These are phyloP conservation scores for Cladosporium phlei DNA, from an alignment of 2,329 filamentous ascomycete species.

Conservation along the genomic window DNA sequence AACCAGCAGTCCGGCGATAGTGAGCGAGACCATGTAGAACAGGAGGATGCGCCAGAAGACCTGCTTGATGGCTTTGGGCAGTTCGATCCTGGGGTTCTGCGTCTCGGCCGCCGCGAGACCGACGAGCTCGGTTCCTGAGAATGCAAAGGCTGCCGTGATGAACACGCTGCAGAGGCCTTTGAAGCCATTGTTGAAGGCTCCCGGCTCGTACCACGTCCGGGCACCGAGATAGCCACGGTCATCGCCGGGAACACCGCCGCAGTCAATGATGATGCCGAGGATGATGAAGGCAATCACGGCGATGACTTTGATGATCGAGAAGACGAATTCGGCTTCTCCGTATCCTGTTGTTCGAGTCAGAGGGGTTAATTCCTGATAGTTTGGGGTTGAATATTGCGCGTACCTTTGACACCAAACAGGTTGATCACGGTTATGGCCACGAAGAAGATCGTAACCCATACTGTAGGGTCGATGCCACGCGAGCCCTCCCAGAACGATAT, in stretches of 20 bases:
- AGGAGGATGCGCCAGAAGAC: constrained; percentile 29
- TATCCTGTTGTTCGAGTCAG: constrained; percentile 16
- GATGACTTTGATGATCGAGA: constrained; percentile 25
- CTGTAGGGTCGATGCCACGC: constrained; percentile 55
- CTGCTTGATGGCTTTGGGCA: constrained; percentile 29
- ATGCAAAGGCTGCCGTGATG: constrained; percentile 59
- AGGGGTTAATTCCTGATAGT: constrained; percentile 57
- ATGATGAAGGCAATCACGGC: constrained; percentile 59
- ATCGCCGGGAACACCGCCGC: constrained; percentile 50
- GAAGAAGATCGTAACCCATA: constrained; percentile 81
- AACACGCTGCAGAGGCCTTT: constrained; percentile 61
- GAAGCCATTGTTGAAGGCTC: constrained; percentile 53
- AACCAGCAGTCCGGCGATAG: constrained; percentile 27
- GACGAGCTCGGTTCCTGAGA: constrained; percentile 56
- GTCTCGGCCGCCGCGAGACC: constrained; percentile 50
- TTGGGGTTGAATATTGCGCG: constrained; percentile 90
- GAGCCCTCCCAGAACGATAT: constrained; percentile 24
- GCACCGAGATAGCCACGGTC: constrained; percentile 18
- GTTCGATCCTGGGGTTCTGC: constrained; percentile 44
- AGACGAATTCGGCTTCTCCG: constrained; percentile 27
- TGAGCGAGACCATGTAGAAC: constrained; percentile 29
- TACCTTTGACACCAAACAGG: constrained; percentile 69
- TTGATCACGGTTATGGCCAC: constrained; percentile 74
- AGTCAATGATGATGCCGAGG: constrained; percentile 54
- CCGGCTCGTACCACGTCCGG: constrained; percentile 43